phyloP scores from a whole-genome alignment of 495 filamentous ascomycete genomes.

The Aspergillus conjunctus region DNA sequence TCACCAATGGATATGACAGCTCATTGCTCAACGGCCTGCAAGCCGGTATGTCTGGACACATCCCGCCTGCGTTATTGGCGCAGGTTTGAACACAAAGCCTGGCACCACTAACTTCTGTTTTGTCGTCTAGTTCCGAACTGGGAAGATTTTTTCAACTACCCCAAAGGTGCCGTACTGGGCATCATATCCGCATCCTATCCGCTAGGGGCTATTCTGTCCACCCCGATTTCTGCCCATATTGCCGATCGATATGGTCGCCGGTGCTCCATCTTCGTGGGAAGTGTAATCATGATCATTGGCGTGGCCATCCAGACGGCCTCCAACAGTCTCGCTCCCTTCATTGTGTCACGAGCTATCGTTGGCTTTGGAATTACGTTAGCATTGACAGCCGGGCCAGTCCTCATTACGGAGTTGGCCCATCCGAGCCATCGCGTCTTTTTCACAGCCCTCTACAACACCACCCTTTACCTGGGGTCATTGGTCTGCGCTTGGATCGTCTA shows the following conservation, averaged over 20 bases:
- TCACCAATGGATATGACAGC: not conserved
- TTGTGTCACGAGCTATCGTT: not conserved
- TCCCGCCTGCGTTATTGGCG: not conserved
- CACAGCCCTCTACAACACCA: conserved; percentile 1
- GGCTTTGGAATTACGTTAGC: not conserved
- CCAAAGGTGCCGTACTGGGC: not conserved
- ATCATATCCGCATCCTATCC: not conserved
- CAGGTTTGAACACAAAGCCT: not conserved
- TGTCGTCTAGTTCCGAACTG: not conserved
- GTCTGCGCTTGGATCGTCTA: not conserved
- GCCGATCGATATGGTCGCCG: conserved; percentile 3
- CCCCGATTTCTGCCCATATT: not conserved
- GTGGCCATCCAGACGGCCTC: not conserved
- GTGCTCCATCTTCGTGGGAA: not conserved
- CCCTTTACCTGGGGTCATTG: not conserved
- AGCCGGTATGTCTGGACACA: not conserved
- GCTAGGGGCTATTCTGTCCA: not conserved
- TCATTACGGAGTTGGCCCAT: conserved; percentile 3
- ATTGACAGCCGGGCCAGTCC: not conserved
- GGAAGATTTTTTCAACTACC: conserved; percentile 1
- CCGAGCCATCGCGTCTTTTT: conserved; percentile 1
- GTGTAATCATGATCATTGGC: not conserved
- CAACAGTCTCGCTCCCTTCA: not conserved
- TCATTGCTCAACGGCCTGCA: conserved; percentile 2
- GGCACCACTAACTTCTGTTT: not conserved